These are phyloP conservation scores for Phlyctochytrium bullatum DNA, from an alignment of 192 early-diverging fungal species.

Conservation along the genomic window DNA sequence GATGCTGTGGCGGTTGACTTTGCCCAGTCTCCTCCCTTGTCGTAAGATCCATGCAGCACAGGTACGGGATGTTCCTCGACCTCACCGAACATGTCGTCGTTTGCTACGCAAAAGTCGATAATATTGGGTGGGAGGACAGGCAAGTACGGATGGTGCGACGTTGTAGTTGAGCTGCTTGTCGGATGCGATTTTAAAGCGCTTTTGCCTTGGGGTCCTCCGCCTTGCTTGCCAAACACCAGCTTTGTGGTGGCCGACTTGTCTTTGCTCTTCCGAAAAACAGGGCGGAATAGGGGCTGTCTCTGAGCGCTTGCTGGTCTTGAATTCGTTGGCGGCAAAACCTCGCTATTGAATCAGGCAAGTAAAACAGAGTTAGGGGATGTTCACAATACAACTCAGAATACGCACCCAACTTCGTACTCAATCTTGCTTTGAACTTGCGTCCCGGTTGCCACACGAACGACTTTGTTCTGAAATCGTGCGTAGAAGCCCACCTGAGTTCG, in stretches of 20 bases:
- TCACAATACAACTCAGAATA: too few relatives aligned
- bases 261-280: neutral
- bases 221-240: too few relatives aligned
- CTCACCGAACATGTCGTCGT: neutral
- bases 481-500: neutral
- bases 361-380: too few relatives aligned
- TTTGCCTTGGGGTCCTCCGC: too few relatives aligned
- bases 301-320: neutral
- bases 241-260: neutral
- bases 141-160: neutral
- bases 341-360: neutral
- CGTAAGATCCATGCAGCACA: neutral
- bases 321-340: neutral
- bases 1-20: neutral
- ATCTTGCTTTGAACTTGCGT: neutral
- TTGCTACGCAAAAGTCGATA: neutral
- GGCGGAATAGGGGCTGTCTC: neutral
- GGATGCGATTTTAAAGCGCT: too few relatives aligned
- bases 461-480: neutral
- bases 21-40: neutral
- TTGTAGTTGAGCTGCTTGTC: too few relatives aligned
- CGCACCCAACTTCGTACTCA: neutral
- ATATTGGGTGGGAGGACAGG: slow-evolving; percentile 5
- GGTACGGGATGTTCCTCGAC: neutral
- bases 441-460: neutral